These are phyloP conservation scores for Nasturtium officinale DNA, from an alignment of 345 rosid species.

Conservation along the genomic window DNA sequence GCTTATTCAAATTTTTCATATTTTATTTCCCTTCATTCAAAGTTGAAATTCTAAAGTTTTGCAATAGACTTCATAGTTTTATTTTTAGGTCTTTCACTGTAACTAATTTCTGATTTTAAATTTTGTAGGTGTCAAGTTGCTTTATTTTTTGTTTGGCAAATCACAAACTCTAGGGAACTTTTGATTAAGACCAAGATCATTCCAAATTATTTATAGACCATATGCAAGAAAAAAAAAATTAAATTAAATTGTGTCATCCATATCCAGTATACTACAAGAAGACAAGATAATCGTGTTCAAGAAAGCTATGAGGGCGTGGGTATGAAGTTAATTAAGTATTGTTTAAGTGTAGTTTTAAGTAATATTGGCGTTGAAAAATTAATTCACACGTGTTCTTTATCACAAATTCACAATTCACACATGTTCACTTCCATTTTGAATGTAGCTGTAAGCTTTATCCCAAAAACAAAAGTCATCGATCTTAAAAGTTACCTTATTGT, in stretches of 20 bases:
- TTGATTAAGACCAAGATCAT: background rate
- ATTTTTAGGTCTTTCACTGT: no score
- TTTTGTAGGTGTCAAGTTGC: background rate
- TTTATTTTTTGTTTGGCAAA: background rate
- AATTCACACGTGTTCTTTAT: slow-evolving; percentile 12
- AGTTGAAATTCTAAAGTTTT: background rate
- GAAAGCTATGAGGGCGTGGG: background rate
- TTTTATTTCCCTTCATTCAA: no score
- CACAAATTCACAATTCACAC: no score
- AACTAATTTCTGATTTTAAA: background rate
- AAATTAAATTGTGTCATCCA: background rate
- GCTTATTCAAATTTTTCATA: no score
- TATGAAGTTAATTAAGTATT: background rate
- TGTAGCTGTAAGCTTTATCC: background rate
- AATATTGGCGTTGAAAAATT: background rate
- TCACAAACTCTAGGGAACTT: background rate
- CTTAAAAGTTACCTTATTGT: background rate
- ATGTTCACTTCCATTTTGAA: slow-evolving; percentile 1
- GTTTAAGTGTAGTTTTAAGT: background rate
- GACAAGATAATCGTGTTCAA: background rate
- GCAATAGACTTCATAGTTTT: background rate
- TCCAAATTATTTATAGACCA: background rate
- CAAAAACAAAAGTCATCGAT: slow-evolving; percentile 2
- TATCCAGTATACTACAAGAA: background rate
- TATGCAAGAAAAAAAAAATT: background rate